Base-by-base conservation (phyloP, 768 basidiomycete species). In the Mycena metata region DNA sequence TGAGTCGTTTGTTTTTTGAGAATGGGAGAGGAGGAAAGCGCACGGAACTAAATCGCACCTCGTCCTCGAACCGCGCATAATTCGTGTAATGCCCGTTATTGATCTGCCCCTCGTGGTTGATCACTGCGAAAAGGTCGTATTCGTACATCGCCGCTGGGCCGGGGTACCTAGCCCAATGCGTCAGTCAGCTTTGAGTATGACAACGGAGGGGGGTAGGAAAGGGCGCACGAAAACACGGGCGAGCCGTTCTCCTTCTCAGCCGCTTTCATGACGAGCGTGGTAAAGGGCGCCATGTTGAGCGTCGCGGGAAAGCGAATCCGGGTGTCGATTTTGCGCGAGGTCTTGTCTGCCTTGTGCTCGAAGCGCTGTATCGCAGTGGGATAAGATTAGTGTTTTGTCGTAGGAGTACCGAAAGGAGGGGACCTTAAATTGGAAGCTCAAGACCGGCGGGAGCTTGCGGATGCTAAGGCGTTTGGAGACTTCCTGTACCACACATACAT, bases 401-500 rank as follows among this genome's bases (percentile, higher is more conserved):
- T 0, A 39, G 5, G 17, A n/a, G 9, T n/a, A 45, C 23, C 16
- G n/a, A 39, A 56, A 45, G 26, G 66, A 66, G 26, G 58, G 50
- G 33, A 94, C 96, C 86, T 99, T 99, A 83, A 99, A 91, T 76
- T 98, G 97, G 73, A 99, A 94, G 72, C 93, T 94, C 52, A 99
- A 82, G 0, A 97, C 96, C 0, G 94, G 91, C 0, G 97, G 96
- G 10, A 99, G 83, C 72, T 90, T 92, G 56, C 87, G 89, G 72
- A 98, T 90, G 72, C 92, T 94, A 56, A 98, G 82, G 9, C 94
- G 90, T 76, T 96, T 96, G 71, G 89, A 94, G 0, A 92, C 93
- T 72, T 92, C 90, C 87, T 94, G 76, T 15, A 50, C 33, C 24
- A 67, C 24, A 66, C 16, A 66, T 49, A 66, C 16, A 66, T 49